A percentile compares a stretch with the other conserved stretches of the same genome.
These are phyloP conservation scores for Exophiala oligosperma DNA, from an alignment of 2,329 filamentous ascomycete species.

Conservation along the genomic window DNA sequence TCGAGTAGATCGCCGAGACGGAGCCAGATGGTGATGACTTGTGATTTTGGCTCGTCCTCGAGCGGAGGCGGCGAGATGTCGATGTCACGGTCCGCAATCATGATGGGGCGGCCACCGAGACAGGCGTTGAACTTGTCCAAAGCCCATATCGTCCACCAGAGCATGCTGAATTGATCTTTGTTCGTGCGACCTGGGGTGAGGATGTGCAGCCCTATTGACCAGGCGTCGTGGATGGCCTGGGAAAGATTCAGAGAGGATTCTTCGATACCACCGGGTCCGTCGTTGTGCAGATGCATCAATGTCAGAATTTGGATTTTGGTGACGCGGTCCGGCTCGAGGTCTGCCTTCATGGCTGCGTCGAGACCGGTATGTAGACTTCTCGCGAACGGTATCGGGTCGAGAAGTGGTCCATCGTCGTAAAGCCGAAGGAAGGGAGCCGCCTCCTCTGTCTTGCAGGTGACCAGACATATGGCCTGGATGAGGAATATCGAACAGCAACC, in stretches of 20 bases:
- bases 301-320: constrained; percentile 40
- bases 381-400: constrained; percentile 40
- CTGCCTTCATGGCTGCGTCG: constrained; percentile 39
- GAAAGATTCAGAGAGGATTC: constrained; percentile 41
- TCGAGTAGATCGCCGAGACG: constrained; percentile 39
- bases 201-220: constrained; percentile 41
- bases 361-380: constrained; percentile 40
- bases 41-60: constrained; percentile 15
- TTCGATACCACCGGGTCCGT: constrained; percentile 42
- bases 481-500: constrained; percentile 37
- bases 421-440: constrained; percentile 37
- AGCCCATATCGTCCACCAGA: constrained; percentile 45
- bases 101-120: constrained; percentile 41
- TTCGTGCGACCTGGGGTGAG: constrained; percentile 35
- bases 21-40: constrained; percentile 40
- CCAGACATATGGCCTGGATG: constrained; percentile 41
- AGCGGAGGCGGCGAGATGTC: constrained; percentile 35
- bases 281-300: constrained; percentile 43
- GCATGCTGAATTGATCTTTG: constrained; percentile 32
- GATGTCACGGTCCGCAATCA: constrained; percentile 42
- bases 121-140: constrained; percentile 44
- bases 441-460: constrained; percentile 39
- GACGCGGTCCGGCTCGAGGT: constrained; percentile 38
- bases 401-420: constrained; percentile 32
- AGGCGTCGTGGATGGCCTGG: constrained; percentile 43